Conservation (phyloP, 495 filamentous ascomycete species). For the Daldinia bambusicola region DNA sequence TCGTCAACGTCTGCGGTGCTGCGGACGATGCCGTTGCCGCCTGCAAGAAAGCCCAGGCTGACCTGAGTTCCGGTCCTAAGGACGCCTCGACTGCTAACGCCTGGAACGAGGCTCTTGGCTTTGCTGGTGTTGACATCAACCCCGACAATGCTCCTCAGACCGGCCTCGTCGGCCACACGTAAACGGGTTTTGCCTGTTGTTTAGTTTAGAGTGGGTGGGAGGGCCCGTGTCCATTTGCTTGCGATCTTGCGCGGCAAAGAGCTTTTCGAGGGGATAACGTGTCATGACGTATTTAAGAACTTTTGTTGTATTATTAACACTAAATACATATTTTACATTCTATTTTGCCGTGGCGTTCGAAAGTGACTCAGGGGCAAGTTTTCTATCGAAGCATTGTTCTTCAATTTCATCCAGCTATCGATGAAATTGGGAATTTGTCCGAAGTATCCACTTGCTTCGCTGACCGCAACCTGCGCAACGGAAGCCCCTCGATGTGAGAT, state of each 20-base stretch:
- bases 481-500: not conserved
- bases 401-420: not conserved
- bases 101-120: conserved; percentile 58
- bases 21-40: conserved; percentile 63
- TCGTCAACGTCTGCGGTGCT: conserved; percentile 66
- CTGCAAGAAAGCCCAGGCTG: conserved; percentile 56
- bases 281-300: conserved; percentile 36
- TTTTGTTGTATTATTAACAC: conserved; percentile 38
- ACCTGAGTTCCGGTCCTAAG: conserved; percentile 53
- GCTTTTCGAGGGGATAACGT: conserved; percentile 15
- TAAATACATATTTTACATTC: conserved; percentile 20
- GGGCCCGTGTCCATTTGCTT: not conserved
- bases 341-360: not conserved
- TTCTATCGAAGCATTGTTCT: not conserved
- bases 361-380: not conserved
- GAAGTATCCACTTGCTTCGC: not conserved
- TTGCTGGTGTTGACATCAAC: conserved; percentile 54
- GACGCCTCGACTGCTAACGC: conserved; percentile 55
- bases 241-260: conserved; percentile 26
- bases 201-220: not conserved
- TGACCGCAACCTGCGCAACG: not conserved
- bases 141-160: conserved; percentile 53
- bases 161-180: conserved; percentile 53
- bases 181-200: conserved; percentile 8
- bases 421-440: not conserved